Conservation (phyloP, 371 early-diverging fungal genomes). For the Rhizopus stolonifer region DNA sequence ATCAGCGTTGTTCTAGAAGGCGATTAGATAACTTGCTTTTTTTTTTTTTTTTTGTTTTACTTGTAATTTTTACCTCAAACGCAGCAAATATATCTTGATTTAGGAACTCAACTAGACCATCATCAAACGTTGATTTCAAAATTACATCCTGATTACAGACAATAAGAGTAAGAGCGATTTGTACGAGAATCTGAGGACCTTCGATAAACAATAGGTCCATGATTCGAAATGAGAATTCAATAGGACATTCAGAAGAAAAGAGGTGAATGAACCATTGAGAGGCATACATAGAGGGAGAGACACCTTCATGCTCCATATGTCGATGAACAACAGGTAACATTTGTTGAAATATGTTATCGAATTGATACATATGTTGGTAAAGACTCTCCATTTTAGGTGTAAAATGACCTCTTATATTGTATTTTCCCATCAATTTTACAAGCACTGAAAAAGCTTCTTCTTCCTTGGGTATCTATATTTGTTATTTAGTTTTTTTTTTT, state of each 20-base stretch:
- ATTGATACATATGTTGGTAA: conserved; percentile 81
- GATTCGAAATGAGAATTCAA: conserved; percentile 80
- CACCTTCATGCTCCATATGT: conserved; percentile 74
- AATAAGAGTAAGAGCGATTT: conserved; percentile 84
- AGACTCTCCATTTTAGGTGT: conserved; percentile 82
- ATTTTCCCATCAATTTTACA: conserved; percentile 70
- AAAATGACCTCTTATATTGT: conserved; percentile 79
- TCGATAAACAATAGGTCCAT: conserved; percentile 90
- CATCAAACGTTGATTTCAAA: conserved; percentile 78
- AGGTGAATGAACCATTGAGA: conserved; percentile 86
- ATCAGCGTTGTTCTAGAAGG: conserved; percentile 47
- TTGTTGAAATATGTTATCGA: conserved; percentile 81
- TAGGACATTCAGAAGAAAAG: conserved; percentile 82
- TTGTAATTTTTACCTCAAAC: too few species aligned
- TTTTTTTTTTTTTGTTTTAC: too few species aligned
- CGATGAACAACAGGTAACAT: conserved; percentile 64
- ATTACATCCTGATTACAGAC: conserved; percentile 75
- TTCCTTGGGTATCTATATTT: conserved; percentile 79
- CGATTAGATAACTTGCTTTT: conserved; percentile 7
- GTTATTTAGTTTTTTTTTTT: too few species aligned
- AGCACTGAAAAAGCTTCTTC: conserved; percentile 89
- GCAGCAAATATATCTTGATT: too few species aligned
- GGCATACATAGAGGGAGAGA: conserved; percentile 77
- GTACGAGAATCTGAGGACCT: conserved; percentile 82
- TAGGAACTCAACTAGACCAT: conserved; percentile 77